phyloP scores from a whole-genome alignment of 1,139 yeast genomes.

The Waltiozyma sp. region DNA sequence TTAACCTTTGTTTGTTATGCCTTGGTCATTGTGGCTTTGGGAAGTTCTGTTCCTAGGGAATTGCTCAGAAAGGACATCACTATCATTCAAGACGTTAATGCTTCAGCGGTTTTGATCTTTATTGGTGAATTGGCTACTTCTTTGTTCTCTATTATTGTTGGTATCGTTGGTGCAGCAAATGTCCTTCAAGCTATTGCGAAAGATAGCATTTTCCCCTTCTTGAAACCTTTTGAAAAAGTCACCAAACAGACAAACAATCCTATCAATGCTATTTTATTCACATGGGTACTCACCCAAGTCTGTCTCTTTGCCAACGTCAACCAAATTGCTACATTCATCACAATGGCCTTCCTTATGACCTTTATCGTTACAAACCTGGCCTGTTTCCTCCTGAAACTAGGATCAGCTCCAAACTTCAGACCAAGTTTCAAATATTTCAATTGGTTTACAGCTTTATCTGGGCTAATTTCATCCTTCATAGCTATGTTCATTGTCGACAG shows the following conservation, averaged over 20 bases:
- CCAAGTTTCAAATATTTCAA: conserved; percentile 88
- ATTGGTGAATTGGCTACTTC: conserved; percentile 87
- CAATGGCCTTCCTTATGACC: conserved; percentile 95
- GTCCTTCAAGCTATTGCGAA: conserved; percentile 83
- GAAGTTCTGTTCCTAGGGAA: conserved; percentile 68
- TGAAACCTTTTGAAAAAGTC: conserved; percentile 45
- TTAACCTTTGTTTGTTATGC: conserved; percentile 68
- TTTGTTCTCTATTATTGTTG: conserved; percentile 84
- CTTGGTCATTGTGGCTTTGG: conserved; percentile 68
- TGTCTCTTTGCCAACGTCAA: conserved; percentile 85
- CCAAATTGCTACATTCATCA: conserved; percentile 86
- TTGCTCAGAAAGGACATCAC: conserved; percentile 69
- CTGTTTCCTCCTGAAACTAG: conserved; percentile 74
- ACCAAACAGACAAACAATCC: conserved; percentile 36
- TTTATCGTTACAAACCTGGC: conserved; percentile 90
- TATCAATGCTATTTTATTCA: conserved; percentile 50
- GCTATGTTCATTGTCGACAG: conserved; percentile 97
- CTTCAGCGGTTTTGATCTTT: conserved; percentile 61
- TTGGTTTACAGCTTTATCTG: conserved; percentile 69
- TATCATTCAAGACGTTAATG: conserved; percentile 69
- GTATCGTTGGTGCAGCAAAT: conserved; percentile 89
- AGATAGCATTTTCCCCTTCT: conserved; percentile 75
- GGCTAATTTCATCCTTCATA: conserved; percentile 53
- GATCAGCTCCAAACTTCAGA: conserved; percentile 93
- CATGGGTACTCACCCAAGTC: conserved; percentile 75